A percentile compares a stretch with the other conserved stretches of the same genome.
These are phyloP conservation scores for Pogostemon cablin DNA, from an alignment of 257 asterid genomes.

Conservation along the genomic window DNA sequence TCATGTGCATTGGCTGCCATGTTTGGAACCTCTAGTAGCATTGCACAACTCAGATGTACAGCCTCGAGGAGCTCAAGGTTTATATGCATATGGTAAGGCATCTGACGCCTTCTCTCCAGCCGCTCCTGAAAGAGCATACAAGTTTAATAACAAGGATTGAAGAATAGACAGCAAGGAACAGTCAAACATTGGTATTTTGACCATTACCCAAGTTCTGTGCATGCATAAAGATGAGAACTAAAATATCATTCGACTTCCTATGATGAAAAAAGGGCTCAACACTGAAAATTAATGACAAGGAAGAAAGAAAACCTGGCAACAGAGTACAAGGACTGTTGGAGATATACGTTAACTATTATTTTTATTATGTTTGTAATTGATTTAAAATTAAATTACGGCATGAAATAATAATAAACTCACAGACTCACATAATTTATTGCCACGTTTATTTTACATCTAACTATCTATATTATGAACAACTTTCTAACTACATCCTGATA, in stretches of 20 bases:
- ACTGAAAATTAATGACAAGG: not conserved
- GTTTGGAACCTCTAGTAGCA: conserved; percentile 96
- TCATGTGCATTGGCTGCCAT: conserved; percentile 92
- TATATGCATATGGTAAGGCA: conserved; percentile 99
- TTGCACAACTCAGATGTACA: conserved; percentile 87
- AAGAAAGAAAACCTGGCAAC: not conserved
- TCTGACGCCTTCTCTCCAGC: conserved; percentile 91
- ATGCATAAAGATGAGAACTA: not conserved
- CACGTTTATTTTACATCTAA: no score
- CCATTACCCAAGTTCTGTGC: not conserved
- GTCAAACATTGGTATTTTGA: no score
- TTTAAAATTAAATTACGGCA: no score
- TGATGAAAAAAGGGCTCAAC: not conserved
- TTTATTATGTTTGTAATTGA: no score
- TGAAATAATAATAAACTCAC: no score
- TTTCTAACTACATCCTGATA: no score
- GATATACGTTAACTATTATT: no score
- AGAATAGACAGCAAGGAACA: not conserved
- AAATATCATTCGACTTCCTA: not conserved
- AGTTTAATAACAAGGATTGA: not conserved
- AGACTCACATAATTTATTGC: no score
- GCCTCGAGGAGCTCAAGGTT: conserved; percentile 98
- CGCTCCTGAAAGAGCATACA: conserved; percentile 64
- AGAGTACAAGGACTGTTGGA: no score
- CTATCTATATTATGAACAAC: no score